A percentile compares a stretch with the other conserved stretches of the same genome.
Evolutionary conservation across 495 filamentous ascomycete genomes (phyloP).

Genomic region (Amorphotheca resinae): DNA sequence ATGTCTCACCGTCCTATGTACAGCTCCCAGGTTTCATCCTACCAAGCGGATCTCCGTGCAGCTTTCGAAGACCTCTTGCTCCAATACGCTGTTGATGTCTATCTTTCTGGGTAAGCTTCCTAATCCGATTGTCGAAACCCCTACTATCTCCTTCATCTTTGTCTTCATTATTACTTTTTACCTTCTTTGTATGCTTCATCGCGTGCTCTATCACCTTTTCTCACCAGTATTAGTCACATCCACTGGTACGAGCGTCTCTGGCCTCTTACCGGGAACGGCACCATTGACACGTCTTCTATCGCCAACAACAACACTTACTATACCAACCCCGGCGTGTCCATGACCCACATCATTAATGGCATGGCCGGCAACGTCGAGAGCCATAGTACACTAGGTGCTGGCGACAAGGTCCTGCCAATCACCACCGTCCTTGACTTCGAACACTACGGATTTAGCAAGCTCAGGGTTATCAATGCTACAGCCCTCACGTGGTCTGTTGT

Average conservation of each 20-base stretch:
- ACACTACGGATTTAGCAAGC: constrained; percentile 37
- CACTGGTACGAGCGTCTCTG: constrained; percentile 28
- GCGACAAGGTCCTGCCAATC: constrained; percentile 26
- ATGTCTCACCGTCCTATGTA: constrained; percentile 43
- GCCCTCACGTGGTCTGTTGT: constrained; percentile 34
- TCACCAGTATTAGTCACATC: constrained; percentile 16
- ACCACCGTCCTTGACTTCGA: constrained; percentile 34
- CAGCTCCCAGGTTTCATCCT: constrained; percentile 18
- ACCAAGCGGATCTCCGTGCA: constrained; percentile 24
- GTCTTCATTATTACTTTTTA: not conserved
- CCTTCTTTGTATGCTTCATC: not conserved
- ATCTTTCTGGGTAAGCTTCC: constrained; percentile 28
- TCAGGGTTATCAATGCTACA: constrained; percentile 32
- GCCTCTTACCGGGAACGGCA: constrained; percentile 26
- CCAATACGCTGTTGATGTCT: constrained; percentile 37
- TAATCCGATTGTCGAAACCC: too few species aligned
- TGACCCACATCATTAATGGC: constrained; percentile 26
- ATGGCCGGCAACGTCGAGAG: constrained; percentile 26
- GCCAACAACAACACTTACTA: constrained; percentile 27
- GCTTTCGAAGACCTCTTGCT: constrained; percentile 36
- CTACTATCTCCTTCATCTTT: constrained; percentile 7
- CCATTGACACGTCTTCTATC: constrained; percentile 22
- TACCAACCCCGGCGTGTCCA: constrained; percentile 24
- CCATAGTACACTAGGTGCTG: constrained; percentile 24
- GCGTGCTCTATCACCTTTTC: not conserved